These are phyloP conservation scores for Candida ipomoeae DNA, from an alignment of 805 yeast species.

Conservation along the genomic window DNA sequence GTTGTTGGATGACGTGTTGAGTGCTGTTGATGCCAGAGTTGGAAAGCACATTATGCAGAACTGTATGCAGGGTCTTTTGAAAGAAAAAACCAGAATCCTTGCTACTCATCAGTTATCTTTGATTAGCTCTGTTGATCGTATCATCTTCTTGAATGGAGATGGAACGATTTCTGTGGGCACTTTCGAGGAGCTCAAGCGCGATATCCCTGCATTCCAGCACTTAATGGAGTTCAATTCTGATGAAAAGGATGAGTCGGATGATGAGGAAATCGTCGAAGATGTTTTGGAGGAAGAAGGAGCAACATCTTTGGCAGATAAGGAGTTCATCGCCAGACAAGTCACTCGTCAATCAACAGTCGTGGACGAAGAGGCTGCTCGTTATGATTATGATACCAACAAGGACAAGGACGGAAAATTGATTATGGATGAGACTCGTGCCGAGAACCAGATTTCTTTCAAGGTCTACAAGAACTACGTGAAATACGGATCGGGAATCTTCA, in stretches of 20 bases:
- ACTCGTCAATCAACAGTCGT: slow-evolving; percentile 18
- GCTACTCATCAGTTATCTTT: slow-evolving; percentile 84
- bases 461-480: slow-evolving; percentile 32
- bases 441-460: slow-evolving; percentile 24
- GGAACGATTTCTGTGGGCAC: slow-evolving; percentile 61
- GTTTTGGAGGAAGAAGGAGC: slow-evolving; percentile 10
- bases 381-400: slow-evolving; percentile 25
- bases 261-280: slow-evolving; percentile 19
- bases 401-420: slow-evolving; percentile 17
- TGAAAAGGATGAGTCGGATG: slow-evolving; percentile 19
- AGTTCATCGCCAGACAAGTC: slow-evolving; percentile 11
- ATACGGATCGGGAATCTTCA: slow-evolving; percentile 26
- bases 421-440: slow-evolving; percentile 15
- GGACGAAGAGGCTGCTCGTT: slow-evolving; percentile 32
- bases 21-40: slow-evolving; percentile 85
- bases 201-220: slow-evolving; percentile 32
- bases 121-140: slow-evolving; percentile 62
- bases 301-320: slow-evolving; percentile 6
- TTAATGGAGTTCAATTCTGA: slow-evolving; percentile 38
- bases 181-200: slow-evolving; percentile 45
- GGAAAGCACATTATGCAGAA: slow-evolving; percentile 73
- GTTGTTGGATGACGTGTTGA: slow-evolving; percentile 71
- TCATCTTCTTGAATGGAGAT: slow-evolving; percentile 65
- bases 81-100: slow-evolving; percentile 59
- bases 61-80: slow-evolving; percentile 59